A percentile compares a stretch with the other conserved stretches of the same genome.
These are phyloP conservation scores for Hypoxylon perforatum DNA, from an alignment of 495 filamentous ascomycete genomes.

Conservation along the genomic window DNA sequence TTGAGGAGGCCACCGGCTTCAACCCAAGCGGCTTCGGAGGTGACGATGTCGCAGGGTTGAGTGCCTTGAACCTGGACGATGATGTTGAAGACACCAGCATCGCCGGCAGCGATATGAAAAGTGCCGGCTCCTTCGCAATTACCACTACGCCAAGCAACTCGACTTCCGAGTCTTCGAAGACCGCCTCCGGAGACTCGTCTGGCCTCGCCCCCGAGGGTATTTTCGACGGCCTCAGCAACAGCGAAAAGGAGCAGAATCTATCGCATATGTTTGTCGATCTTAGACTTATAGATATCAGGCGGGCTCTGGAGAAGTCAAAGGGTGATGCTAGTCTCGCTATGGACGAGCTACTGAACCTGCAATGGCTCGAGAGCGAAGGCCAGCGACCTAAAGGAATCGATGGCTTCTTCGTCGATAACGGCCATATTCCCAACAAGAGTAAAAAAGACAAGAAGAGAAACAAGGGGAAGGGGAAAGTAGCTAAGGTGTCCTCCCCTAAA, in stretches of 20 bases:
- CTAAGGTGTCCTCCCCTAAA: constrained; percentile 11
- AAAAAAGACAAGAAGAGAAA: constrained; percentile 41
- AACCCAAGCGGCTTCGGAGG: constrained; percentile 79
- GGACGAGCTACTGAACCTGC: constrained; percentile 82
- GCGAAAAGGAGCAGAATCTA: constrained; percentile 68
- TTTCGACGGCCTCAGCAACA: constrained; percentile 63
- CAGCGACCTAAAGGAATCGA: constrained; percentile 79
- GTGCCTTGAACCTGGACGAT: constrained; percentile 19
- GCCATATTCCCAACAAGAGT: constrained; percentile 59
- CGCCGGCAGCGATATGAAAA: constrained; percentile 38
- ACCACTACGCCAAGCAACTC: constrained; percentile 24
- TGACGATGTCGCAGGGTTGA: constrained; percentile 23
- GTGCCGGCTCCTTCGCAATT: constrained; percentile 31
- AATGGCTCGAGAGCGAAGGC: constrained; percentile 72
- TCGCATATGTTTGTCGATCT: constrained; percentile 76
- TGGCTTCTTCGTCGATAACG: constrained; percentile 70
- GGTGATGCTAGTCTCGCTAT: constrained; percentile 74
- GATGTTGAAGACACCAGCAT: constrained; percentile 13
- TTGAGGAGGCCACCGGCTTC: constrained; percentile 76
- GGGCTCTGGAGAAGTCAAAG: constrained; percentile 71
- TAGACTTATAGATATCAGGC: constrained; percentile 69
- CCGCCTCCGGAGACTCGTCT: constrained; percentile 13
- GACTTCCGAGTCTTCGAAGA: constrained; percentile 33
- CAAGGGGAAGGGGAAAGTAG: constrained; percentile 32
- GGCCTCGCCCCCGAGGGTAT: constrained; percentile 26